Percentiles rank a stretch among this genome's conserved stretches.
These are phyloP conservation scores for Phaffia tasmanica DNA, from an alignment of 768 basidiomycete species.

Conservation along the genomic window DNA sequence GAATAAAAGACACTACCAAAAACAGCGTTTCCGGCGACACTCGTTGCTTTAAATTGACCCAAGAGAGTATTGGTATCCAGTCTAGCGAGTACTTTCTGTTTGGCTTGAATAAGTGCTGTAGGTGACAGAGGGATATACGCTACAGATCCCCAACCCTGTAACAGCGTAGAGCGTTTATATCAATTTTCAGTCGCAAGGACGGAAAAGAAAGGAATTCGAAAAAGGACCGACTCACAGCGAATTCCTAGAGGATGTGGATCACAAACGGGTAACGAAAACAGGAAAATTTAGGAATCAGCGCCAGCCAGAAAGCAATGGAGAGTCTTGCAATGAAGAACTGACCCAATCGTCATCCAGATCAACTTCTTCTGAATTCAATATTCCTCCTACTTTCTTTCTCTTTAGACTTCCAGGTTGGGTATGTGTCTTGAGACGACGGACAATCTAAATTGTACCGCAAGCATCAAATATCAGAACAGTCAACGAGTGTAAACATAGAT, in stretches of 20 bases:
- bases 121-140: slow-evolving; percentile 20
- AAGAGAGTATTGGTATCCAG: slow-evolving; percentile 41
- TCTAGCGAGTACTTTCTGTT: slow-evolving; percentile 34
- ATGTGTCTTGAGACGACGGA: slow-evolving; percentile 14
- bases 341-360: slow-evolving; percentile 20
- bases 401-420: slow-evolving; percentile 11
- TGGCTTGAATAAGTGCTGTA: background rate
- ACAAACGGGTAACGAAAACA: too few species aligned
- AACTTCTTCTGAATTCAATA: background rate
- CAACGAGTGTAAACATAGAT: background rate
- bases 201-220: background rate
- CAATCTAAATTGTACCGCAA: slow-evolving; percentile 6
- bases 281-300: background rate
- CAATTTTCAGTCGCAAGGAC: background rate
- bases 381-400: slow-evolving; percentile 10
- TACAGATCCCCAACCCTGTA: slow-evolving; percentile 50
- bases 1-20: slow-evolving; percentile 54
- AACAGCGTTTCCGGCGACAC: slow-evolving; percentile 49
- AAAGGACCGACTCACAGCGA: slow-evolving; percentile 5
- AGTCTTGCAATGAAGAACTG: background rate
- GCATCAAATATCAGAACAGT: background rate
- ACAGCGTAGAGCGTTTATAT: slow-evolving; percentile 1
- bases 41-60: slow-evolving; percentile 46
- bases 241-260: background rate
- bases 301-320: background rate